Evolutionary conservation across 140 eudicot genomes (phyloP), one percentile per base, ranked within the genome.

Genomic region (Cichorium intybus): DNA sequence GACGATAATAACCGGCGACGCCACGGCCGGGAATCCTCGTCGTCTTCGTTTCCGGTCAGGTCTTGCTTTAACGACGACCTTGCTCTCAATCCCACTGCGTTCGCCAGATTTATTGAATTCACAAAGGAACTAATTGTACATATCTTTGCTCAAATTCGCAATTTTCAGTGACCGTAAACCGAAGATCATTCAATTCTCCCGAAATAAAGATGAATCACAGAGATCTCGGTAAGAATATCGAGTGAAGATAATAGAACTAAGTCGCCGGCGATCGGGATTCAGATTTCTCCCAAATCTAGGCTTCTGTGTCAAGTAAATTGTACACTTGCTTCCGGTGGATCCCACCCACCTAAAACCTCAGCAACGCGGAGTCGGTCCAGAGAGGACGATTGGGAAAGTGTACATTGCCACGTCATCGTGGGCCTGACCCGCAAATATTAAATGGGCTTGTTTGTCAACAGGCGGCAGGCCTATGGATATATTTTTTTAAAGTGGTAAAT

Each of bases 1-100:
- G 90, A 79, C 14, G 85, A 83, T 22, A 79, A 66, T 14, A 85
- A 17, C 80, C 88, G 77, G 63, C 85, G 83, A 26, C 89, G 87
- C 94, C 94, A 86, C 39, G 82, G 96, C 69, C 88, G 83, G 50
- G 77, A 84, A 70, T 77, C 95, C 54, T 82, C 90, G 34, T 77
- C 81, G 68, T 88, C 87, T 66, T 74, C 82, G 70, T 75, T 64
- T 55, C 59, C 77, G 59, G 64, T 21, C 11, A 39, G 71, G 80
- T 68, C 80, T 54, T 73, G 81, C 64, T 71, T 78, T 57, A 77
- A 63, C 81, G 84, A 74, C 81, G 81, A 70, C 77, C 84, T 43
- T 14, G 81, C 81, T 75, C 87, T 82, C 62, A 82, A 75, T 66
- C 87, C 87, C 43, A 60, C 78, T 16, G 59, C 73, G 70, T 64